Percentiles rank a stretch among this genome's conserved stretches.
Conservation (phyloP, 1,284 basidiomycete species). For the Butyriboletus appendiculatus region DNA sequence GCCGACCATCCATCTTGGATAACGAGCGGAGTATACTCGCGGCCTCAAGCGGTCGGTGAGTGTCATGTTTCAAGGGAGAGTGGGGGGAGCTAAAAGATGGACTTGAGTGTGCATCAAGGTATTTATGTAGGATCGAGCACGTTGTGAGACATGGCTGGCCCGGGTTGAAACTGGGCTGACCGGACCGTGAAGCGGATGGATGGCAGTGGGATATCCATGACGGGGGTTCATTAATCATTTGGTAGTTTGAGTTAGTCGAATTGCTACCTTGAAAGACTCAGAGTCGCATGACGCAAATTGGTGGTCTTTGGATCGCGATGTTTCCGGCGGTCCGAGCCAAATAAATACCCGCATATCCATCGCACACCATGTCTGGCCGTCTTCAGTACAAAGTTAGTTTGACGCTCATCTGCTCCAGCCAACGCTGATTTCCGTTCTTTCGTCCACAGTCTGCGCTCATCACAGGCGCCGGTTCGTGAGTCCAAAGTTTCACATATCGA, state of each 20-base stretch:
- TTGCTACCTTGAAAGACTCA: neutral
- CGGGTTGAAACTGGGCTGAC: constrained; percentile 19
- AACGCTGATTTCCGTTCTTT: constrained; percentile 3
- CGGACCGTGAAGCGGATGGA: neutral
- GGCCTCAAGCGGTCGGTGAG: constrained; percentile 35
- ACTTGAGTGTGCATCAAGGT: constrained; percentile 2
- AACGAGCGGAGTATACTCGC: constrained; percentile 44
- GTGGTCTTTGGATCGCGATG: neutral
- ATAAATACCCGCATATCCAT: constrained; percentile 9
- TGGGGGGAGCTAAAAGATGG: neutral
- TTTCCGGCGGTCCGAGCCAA: neutral
- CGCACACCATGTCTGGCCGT: constrained; percentile 58
- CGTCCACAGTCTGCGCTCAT: constrained; percentile 66
- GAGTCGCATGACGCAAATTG: no score
- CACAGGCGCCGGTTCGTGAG: constrained; percentile 86
- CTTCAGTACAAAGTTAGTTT: constrained; percentile 64
- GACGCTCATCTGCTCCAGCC: neutral
- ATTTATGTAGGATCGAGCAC: constrained; percentile 23
- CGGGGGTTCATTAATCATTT: neutral
- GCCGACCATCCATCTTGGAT: constrained; percentile 54
- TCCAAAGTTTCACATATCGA: constrained; percentile 14
- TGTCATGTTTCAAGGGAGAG: constrained; percentile 21
- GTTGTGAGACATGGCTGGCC: constrained; percentile 19
- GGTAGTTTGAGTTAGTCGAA: constrained; percentile 1
- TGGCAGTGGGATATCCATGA: constrained; percentile 4